Evolutionary conservation across 352 stramenopile species (phyloP), one percentile per base, ranked within the genome.

Genomic region (Globisporangium radiosum): DNA sequence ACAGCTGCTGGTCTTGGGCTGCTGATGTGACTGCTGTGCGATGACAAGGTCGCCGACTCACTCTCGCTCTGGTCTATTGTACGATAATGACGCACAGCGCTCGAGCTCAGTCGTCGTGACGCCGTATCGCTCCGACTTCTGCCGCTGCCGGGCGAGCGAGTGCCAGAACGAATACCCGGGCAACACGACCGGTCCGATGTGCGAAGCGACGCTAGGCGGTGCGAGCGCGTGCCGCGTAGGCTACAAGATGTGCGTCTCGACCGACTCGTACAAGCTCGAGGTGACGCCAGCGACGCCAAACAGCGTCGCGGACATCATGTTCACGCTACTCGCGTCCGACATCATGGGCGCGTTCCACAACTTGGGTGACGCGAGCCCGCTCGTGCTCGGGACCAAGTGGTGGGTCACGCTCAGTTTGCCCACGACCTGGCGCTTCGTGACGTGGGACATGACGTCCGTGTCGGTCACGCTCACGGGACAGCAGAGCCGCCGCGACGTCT

Each of bases 291-390:
- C 72, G 33, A 83, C 83, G 36, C 77, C 77, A 8, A 87, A 76
- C 66, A 90, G 76, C 54, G 70, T 92, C 11, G 70, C 69, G 8
- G 73, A 92, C 56, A 68, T 81, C 11, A 79, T 62, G 17, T 90
- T 92, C 55, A 88, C 80, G 15, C 59, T 92, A 49, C 58, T 92
- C n/a, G 82, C 78, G 25, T 74, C 72, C 8, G 82, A 92, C 51
- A 84, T 92, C 43, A 71, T 85, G 3, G 82, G 80, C 13, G 65
- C 80, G 19, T 85, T 92, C 19, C 72, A 87, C 68, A 90, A 90
- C 44, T 61, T 92, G 47, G 76, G 73, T 4, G 55, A 71, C 14
- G 66, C 85, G 50, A 79, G 81, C 47, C 80, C 82, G 3, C 62
- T 88, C 7, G 52, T 52, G 9, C 59, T 57, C 25, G 68, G 65